Conservation (phyloP, 495 filamentous ascomycete genomes). For the Mytilinidion resinicola region DNA sequence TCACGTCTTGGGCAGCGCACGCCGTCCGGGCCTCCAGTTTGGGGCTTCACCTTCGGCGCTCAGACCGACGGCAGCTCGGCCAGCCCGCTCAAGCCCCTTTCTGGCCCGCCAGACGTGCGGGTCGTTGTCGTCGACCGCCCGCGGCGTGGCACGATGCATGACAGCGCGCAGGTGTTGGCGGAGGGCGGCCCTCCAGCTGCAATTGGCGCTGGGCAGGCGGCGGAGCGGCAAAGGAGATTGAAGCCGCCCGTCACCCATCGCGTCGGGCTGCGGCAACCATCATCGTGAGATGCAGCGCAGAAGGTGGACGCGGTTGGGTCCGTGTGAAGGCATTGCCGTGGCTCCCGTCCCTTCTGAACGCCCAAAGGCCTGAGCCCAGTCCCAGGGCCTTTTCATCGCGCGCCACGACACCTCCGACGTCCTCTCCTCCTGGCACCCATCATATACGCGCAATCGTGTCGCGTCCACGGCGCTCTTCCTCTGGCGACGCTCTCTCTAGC, state of each 20-base stretch:
- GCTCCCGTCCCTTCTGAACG: not conserved
- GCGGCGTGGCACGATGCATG: slow-evolving; percentile 2
- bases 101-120: not conserved
- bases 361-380: not conserved
- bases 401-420: not conserved
- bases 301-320: not conserved
- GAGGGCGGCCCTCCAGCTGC: not conserved
- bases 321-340: not conserved
- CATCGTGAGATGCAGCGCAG: not conserved
- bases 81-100: not conserved
- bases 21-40: not conserved
- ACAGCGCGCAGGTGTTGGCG: not conserved
- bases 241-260: not conserved
- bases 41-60: not conserved
- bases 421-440: not conserved
- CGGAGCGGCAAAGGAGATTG: slow-evolving; percentile 5
- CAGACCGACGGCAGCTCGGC: not conserved
- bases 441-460: too few relatives aligned
- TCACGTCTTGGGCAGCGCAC: not conserved
- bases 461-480: too few relatives aligned
- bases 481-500: too few relatives aligned
- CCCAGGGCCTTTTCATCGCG: not conserved
- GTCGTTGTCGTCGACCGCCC: not conserved
- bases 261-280: not conserved
- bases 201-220: not conserved